These are phyloP conservation scores for Trametes cinnabarina DNA, from an alignment of 768 basidiomycete species.

Conservation along the genomic window DNA sequence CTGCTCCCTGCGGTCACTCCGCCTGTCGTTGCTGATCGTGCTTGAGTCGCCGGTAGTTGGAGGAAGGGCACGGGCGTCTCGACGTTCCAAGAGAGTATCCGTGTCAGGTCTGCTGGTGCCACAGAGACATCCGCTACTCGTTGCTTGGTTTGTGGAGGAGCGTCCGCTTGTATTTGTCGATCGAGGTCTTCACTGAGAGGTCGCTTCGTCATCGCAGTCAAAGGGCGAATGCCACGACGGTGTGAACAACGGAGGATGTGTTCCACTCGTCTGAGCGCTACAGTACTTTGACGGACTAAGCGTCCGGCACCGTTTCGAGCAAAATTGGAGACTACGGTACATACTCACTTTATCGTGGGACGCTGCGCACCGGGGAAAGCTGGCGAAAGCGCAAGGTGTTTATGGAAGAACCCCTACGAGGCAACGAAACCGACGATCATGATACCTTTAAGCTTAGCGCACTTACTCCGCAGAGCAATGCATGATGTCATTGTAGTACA, in stretches of 20 bases:
- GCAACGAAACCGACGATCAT: too few relatives aligned
- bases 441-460: not conserved
- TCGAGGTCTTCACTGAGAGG: slow-evolving; percentile 5
- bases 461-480: not conserved
- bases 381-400: too few relatives aligned
- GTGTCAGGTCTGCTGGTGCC: not conserved
- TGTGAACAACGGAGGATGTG: not conserved
- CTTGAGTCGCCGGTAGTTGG: slow-evolving; percentile 16
- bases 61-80: slow-evolving; percentile 28
- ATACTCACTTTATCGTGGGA: too few relatives aligned
- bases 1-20: slow-evolving; percentile 9
- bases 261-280: not conserved
- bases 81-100: slow-evolving; percentile 26
- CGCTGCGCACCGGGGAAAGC: too few relatives aligned
- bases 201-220: slow-evolving; percentile 6
- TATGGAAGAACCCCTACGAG: too few relatives aligned
- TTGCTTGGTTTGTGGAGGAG: not conserved
- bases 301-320: too few relatives aligned
- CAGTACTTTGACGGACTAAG: too few relatives aligned
- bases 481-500: not conserved
- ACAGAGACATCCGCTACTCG: not conserved
- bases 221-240: not conserved
- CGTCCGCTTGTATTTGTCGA: not conserved
- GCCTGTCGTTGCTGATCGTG: slow-evolving; percentile 9
- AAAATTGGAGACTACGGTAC: too few relatives aligned